Percentiles rank a stretch among this genome's conserved stretches.
phyloP scores from a whole-genome alignment of 2,329 filamentous ascomycete genomes.

The Tolypocladium capitatum region DNA sequence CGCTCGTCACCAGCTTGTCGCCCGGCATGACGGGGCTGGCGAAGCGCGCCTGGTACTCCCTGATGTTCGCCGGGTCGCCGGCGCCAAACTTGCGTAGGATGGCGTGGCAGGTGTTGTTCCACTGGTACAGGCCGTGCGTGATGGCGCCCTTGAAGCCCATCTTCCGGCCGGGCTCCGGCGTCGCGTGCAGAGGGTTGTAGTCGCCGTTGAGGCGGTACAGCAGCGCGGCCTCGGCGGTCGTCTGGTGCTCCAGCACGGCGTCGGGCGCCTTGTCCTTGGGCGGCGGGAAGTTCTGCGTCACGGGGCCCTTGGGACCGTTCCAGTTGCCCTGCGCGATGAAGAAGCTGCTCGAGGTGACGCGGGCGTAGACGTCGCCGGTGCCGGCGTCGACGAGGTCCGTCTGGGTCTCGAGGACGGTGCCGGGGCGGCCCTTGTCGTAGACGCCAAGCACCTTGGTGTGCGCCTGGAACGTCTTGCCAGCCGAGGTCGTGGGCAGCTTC shows the following conservation, averaged over 20 bases:
- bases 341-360: constrained; percentile 58
- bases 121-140: constrained; percentile 79
- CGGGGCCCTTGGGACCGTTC: constrained; percentile 83
- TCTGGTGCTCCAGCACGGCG: constrained; percentile 55
- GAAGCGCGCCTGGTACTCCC: constrained; percentile 81
- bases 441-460: constrained; percentile 69
- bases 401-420: constrained; percentile 71
- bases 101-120: constrained; percentile 66
- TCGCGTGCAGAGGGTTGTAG: constrained; percentile 87
- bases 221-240: constrained; percentile 56
- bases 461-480: constrained; percentile 61
- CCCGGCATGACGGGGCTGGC: constrained; percentile 73
- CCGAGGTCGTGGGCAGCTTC: constrained; percentile 58
- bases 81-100: constrained; percentile 61
- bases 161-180: constrained; percentile 68
- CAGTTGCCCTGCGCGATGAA: constrained; percentile 70
- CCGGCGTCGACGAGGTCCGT: constrained; percentile 59
- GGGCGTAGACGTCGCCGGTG: constrained; percentile 57
- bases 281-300: constrained; percentile 64
- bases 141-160: constrained; percentile 89
- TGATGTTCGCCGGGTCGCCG: constrained; percentile 67
- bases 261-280: constrained; percentile 65
- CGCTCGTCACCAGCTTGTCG: constrained; percentile 67
- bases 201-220: constrained; percentile 82
- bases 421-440: constrained; percentile 79